These are phyloP conservation scores for Nemania abortiva DNA, from an alignment of 2,329 filamentous ascomycete species.

Conservation along the genomic window DNA sequence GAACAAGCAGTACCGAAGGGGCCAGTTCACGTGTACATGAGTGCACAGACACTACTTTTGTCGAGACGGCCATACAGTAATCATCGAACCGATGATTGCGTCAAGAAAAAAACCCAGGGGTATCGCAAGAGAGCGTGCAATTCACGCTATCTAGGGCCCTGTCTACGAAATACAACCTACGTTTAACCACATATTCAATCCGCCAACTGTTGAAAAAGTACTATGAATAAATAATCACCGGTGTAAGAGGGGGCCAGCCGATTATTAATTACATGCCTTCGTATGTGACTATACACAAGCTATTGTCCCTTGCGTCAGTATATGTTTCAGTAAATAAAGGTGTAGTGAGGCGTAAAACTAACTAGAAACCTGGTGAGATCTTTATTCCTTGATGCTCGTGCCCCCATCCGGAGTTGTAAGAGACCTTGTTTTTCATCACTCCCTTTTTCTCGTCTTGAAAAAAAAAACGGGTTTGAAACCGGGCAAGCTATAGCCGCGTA, in stretches of 20 bases:
- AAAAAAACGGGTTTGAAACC: background rate
- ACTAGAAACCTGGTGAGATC: background rate
- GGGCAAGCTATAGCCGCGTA: background rate
- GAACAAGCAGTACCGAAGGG: background rate
- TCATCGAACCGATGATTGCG: background rate
- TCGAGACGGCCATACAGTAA: background rate
- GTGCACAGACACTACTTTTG: background rate
- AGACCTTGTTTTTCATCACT: background rate
- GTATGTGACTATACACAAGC: conserved; percentile 1
- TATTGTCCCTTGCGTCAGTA: background rate
- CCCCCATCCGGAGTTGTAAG: no score
- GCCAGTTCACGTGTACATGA: background rate
- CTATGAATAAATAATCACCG: background rate
- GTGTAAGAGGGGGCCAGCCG: background rate
- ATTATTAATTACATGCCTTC: background rate
- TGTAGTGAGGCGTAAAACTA: conserved; percentile 2
- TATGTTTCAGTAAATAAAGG: background rate
- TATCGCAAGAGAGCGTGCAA: background rate
- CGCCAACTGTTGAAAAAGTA: background rate
- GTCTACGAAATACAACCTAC: background rate
- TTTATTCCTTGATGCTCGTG: background rate
- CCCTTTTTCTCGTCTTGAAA: background rate
- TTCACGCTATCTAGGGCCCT: background rate
- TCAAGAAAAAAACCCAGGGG: background rate
- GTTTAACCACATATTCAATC: conserved; percentile 1